These are phyloP conservation scores for Aspergillus novoparasiticus DNA, from an alignment of 2,329 filamentous ascomycete genomes.

Conservation along the genomic window DNA sequence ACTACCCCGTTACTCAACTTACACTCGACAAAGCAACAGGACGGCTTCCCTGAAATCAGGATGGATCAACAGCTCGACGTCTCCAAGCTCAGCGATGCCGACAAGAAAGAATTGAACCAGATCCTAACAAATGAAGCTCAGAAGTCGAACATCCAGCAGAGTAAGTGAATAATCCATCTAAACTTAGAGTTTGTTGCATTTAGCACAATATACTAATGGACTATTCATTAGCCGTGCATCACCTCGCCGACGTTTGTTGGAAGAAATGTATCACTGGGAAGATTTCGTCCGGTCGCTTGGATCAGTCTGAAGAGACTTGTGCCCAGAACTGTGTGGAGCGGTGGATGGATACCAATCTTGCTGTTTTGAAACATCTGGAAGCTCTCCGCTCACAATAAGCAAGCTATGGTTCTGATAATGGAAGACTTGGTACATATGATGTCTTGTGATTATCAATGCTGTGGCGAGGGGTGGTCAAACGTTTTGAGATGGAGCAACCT, in stretches of 20 bases:
- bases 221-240: constrained; percentile 59
- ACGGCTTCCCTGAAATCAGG: constrained; percentile 9
- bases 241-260: constrained; percentile 80
- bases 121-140: constrained; percentile 84
- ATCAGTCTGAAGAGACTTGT: constrained; percentile 77
- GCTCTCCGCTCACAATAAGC: constrained; percentile 54
- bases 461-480: neutral
- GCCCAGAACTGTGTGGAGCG: constrained; percentile 91
- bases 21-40: neutral
- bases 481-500: neutral
- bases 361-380: constrained; percentile 84
- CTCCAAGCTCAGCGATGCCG: constrained; percentile 73
- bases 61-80: constrained; percentile 61
- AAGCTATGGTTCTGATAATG: neutral
- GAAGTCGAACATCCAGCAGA: constrained; percentile 64
- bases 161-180: constrained; percentile 36
- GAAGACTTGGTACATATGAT: neutral
- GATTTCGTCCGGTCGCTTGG: constrained; percentile 72
- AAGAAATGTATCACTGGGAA: constrained; percentile 83
- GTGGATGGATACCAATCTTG: constrained; percentile 84
- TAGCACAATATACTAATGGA: neutral
- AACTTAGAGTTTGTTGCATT: neutral
- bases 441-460: neutral
- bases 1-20: neutral
- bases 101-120: constrained; percentile 85